phyloP scores from a whole-genome alignment of 208 protist species.

The Acanthamoeba sp. region DNA sequence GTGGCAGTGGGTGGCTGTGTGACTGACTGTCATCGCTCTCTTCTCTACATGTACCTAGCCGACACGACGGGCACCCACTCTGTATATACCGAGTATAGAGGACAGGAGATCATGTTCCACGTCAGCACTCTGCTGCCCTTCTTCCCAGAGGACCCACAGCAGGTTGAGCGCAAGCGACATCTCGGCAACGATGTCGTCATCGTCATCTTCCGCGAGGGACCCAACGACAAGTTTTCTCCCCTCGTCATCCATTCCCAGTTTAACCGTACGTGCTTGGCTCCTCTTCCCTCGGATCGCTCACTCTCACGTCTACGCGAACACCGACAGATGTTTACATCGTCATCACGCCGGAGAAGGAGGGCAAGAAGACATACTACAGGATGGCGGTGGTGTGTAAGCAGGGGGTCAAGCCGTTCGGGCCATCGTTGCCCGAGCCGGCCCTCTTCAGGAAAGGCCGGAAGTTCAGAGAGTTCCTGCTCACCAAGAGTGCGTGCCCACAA shows the following conservation, averaged over 20 bases:
- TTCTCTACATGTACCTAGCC: background rate
- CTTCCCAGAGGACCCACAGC: constrained; percentile 83
- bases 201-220: constrained; percentile 80
- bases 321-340: constrained; percentile 54
- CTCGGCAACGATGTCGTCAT: constrained; percentile 83
- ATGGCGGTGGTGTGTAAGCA: constrained; percentile 56
- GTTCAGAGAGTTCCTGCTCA: constrained; percentile 68
- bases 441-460: constrained; percentile 37
- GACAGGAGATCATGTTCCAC: constrained; percentile 82
- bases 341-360: constrained; percentile 16
- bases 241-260: constrained; percentile 55
- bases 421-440: constrained; percentile 45
- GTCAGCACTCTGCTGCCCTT: constrained; percentile 84
- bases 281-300: background rate
- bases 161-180: constrained; percentile 84
- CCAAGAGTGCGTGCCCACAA: constrained; percentile 3
- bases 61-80: constrained; percentile 66
- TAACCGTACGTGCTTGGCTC: constrained; percentile 26
- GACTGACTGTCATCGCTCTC: background rate
- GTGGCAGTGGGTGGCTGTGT: background rate
- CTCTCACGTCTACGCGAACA: background rate
- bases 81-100: constrained; percentile 71
- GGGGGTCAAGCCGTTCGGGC: constrained; percentile 55
- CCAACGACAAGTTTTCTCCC: constrained; percentile 6
- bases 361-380: constrained; percentile 12